Base-by-base conservation (phyloP, 2,329 filamentous ascomycete species). In the Apiospora saccharicola region DNA sequence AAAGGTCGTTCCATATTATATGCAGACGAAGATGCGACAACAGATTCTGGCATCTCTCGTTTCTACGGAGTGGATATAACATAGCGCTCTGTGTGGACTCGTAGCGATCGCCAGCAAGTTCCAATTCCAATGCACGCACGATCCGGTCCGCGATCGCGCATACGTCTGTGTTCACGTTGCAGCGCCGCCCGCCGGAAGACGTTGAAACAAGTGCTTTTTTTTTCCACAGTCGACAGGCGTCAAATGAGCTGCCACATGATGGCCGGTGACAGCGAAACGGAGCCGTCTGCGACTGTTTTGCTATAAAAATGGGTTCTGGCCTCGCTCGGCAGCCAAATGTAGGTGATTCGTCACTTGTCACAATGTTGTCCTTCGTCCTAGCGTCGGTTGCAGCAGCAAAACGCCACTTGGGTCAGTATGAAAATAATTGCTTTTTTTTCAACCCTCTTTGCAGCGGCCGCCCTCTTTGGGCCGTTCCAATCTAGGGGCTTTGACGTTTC, bases 81-180 rank as follows among this genome's bases (percentile, higher is more conserved):
- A 6, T 53, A 53, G 24, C 26, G 43, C 43, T 44, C 16, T 13
- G 10, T 44, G 4, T 46, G 14, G 5, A 19, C 16, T 30, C 14
- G 26, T 16, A 22, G 16, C 3, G 26, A 10, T 34, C 16, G 30
- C 53, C 24, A 53, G 24, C 51, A 61, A 37, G n/a, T 26, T 4
- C 49, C 24, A 51, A 61, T 8, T 16, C 30, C 53, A 61, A 61
- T 37, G 53, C 53, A 61, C 53, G 53, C 53, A 61, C 53, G 53
- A 61, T 61, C 53, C 53, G 53, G 53, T 61, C 26, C 53, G 53
- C 16, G 53, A 61, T 61, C 53, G 30, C 30, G 53, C 53, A 61
- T 61, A 34, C 16, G 53, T 34, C 51, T 57, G 16, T 30, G 26
- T 41, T 1, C 7, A 41, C 37, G 10, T 8, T 7, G 26, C 51